Evolutionary conservation across 768 basidiomycete genomes (phyloP).

Genomic region (Phlebiopsis flavidoalba): DNA sequence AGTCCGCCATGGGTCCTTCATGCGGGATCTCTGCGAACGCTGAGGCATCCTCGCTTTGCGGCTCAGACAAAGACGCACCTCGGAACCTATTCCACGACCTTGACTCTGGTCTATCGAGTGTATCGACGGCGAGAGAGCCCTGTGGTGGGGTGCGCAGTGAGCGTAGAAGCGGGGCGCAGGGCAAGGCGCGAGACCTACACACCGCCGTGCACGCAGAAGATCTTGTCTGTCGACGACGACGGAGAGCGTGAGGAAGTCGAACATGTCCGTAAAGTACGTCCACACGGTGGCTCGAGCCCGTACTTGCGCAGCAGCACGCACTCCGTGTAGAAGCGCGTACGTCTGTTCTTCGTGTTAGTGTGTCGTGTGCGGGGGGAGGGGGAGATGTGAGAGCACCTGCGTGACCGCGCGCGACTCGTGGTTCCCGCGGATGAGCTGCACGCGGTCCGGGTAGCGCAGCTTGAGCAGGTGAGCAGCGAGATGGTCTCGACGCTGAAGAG

Average conservation of each 20-base stretch:
- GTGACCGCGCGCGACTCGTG: slow-evolving; percentile 98
- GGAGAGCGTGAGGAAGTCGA: slow-evolving; percentile 95
- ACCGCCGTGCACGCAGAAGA: slow-evolving; percentile 99
- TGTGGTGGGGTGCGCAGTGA: slow-evolving; percentile 27
- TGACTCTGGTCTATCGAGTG: slow-evolving; percentile 99
- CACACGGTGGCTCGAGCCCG: slow-evolving; percentile 91
- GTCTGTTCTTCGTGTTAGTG: slow-evolving; percentile 47
- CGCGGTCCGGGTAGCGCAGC: slow-evolving; percentile 92
- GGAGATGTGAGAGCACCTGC: slow-evolving; percentile 45
- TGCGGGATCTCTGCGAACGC: slow-evolving; percentile 84
- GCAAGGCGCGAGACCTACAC: slow-evolving; percentile 19
- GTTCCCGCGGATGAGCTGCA: slow-evolving; percentile 95
- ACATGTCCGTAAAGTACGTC: slow-evolving; percentile 99
- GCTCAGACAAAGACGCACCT: slow-evolving; percentile 44
- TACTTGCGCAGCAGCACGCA: slow-evolving; percentile 98
- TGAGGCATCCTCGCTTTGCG: not conserved
- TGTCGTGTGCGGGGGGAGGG: slow-evolving; percentile 28
- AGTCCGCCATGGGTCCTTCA: slow-evolving; percentile 99
- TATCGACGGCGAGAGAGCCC: slow-evolving; percentile 97
- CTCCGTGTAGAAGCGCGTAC: slow-evolving; percentile 98
- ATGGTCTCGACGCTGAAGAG: slow-evolving; percentile 98
- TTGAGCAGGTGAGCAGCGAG: slow-evolving; percentile 95
- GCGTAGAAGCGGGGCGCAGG: slow-evolving; percentile 2
- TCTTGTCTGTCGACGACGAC: slow-evolving; percentile 98
- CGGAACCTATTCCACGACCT: slow-evolving; percentile 98